Evolutionary conservation across 2,329 filamentous ascomycete genomes (phyloP).

Genomic region (Pestalotiopsis sp.): DNA sequence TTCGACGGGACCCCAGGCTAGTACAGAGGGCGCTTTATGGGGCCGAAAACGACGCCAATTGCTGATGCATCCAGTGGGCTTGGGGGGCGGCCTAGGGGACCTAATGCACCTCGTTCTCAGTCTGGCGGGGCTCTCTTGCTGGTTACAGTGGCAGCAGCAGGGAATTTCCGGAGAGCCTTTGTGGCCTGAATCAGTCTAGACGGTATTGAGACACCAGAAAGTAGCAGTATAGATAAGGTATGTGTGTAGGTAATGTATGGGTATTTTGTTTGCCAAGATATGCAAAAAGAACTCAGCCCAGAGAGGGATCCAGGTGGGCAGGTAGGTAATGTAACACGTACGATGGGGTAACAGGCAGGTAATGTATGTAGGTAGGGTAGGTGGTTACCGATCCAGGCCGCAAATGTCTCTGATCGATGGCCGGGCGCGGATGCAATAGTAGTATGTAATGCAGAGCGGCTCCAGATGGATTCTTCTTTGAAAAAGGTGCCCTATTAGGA

Average conservation of each 20-base stretch:
- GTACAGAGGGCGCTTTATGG: conserved; percentile 11
- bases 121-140: neutral
- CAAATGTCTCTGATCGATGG: conserved; percentile 3
- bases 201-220: too few relatives aligned
- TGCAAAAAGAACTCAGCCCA: too few relatives aligned
- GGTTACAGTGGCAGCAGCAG: neutral
- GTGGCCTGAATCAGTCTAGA: neutral
- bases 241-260: neutral
- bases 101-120: conserved; percentile 5
- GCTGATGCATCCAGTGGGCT: neutral
- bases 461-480: conserved; percentile 20
- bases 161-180: neutral
- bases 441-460: conserved; percentile 28
- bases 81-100: neutral
- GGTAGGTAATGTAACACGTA: neutral
- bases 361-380: neutral
- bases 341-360: neutral
- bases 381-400: neutral
- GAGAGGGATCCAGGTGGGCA: neutral
- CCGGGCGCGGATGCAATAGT: conserved; percentile 19
- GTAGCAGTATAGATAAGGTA: neutral
- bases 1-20: conserved; percentile 10
- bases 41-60: neutral
- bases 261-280: neutral
- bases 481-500: conserved; percentile 13